Evolutionary conservation across 106 monocot genomes (phyloP), one percentile per base, ranked within the genome.

Genomic region (Acanthochlamys bracteata): DNA sequence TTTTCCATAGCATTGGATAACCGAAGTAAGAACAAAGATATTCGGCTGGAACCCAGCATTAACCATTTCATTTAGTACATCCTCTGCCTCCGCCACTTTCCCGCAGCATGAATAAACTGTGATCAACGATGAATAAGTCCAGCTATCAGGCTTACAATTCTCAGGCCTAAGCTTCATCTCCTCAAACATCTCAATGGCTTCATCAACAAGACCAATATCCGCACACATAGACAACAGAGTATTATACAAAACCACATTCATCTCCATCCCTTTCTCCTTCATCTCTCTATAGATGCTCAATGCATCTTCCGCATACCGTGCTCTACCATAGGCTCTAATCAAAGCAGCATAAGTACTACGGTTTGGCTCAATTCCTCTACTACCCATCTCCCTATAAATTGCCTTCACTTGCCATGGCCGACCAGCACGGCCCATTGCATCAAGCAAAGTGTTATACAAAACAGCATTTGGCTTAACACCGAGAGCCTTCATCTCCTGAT

Each of bases 171-270:
- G 68, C 71, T 91, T 98, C 91, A 91, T 85, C 55, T 85, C 79
- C 23, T 74, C 74, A 55, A 98, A 98, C 15, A 98, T 69, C 61
- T 75, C 67, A 24, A 71, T 42, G 12, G 88, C 88, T 25, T 91
- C 80, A 13, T 83, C 82, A 3, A 81, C 74, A n/a, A 55, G 57
- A 4, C 96, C 96, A 6, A 88, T 54, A 65, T 91, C 96, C 20
- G 91, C 96, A 68, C 96, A 98, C 96, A 98, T 91, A 0, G 88
- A 66, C 53, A 98, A 57, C 8, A 98, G 74, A 61, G 78, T 88
- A 66, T 98, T 98, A 24, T 88, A 91, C 55, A 88, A 56, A 14
- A 91, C 60, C 0, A 85, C 70, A 62, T 80, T 78, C 58, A 78
- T 21, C 67, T 69, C 65, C 26, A 78, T 52, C 7, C 74, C 71